These are phyloP conservation scores for Neurospora africana DNA, from an alignment of 495 filamentous ascomycete species.

Conservation along the genomic window DNA sequence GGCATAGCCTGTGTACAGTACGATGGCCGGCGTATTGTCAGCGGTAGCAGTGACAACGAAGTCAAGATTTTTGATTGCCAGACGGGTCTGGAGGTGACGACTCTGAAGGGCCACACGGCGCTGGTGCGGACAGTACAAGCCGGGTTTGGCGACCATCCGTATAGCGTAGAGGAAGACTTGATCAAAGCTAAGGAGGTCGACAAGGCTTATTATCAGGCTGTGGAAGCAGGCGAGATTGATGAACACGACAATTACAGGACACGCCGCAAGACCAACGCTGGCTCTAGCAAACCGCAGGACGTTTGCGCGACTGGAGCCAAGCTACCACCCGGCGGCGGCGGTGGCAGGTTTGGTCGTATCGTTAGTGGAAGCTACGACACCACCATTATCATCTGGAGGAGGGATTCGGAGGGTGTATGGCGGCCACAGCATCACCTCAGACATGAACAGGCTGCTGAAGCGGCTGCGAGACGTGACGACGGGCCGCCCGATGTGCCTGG, in stretches of 20 bases:
- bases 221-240: constrained; percentile 46
- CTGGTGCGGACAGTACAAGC: constrained; percentile 93
- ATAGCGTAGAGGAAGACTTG: constrained; percentile 59
- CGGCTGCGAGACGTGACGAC: constrained; percentile 19
- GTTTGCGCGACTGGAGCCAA: constrained; percentile 70
- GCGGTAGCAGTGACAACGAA: constrained; percentile 87
- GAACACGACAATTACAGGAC: constrained; percentile 12
- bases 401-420: constrained; percentile 74
- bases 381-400: constrained; percentile 87
- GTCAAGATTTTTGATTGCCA: constrained; percentile 86
- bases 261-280: constrained; percentile 58
- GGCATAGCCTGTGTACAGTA: constrained; percentile 97
- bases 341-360: constrained; percentile 75
- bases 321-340: constrained; percentile 80
- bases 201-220: constrained; percentile 57
- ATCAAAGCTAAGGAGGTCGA: constrained; percentile 66
- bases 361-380: constrained; percentile 95
- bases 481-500: background rate
- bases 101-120: constrained; percentile 64
- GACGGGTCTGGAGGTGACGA: constrained; percentile 78
- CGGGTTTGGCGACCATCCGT: constrained; percentile 80
- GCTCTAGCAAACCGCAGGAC: constrained; percentile 63
- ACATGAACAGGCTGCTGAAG: constrained; percentile 49
- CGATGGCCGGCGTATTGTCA: constrained; percentile 92
- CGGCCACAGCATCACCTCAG: constrained; percentile 56